Base-by-base conservation (phyloP, 345 rosid species). In the Xanthoceras sorbifolium region DNA sequence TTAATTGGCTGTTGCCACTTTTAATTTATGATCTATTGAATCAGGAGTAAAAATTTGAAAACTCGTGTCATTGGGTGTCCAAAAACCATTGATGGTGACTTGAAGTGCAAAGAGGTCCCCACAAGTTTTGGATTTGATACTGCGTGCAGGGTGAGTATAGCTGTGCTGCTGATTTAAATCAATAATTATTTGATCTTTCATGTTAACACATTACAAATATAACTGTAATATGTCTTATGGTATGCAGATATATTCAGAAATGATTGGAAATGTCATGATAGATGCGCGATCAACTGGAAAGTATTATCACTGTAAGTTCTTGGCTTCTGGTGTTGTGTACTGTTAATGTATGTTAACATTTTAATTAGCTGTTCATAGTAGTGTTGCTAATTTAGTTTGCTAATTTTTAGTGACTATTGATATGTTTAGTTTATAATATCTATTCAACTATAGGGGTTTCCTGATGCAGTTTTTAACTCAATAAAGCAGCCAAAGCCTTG, bases 261-360 rank as follows among this genome's bases (percentile, higher is more conserved):
- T 94, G 98, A 96, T 96, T 81, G 99, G 97, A 67, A 96, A 96
- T 82, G 97, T 96, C 78, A 96, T 96, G 99, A 90, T 87, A 72
- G 98, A 96, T 88, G 97, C 99, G 63, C 90, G 99, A 38, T 96
- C 99, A 14, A 96, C 97, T 14, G 99, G 98, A 82, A 96, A 96
- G 92, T 96, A 96, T 80, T 96, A 96, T 74, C 99, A 96, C 66
- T 93, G 98, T 96, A 88, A 90, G 98, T 84, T 14, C 40, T 55
- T 40, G n/a, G 40, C 44, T 36, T 46, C 42, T 34, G 26, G 18
- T 73, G 55, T 6, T 36, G 3, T 57, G 52, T 52, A 32, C 4
- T 32, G 2, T 31, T 61, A 22, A 48, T 29, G 15, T 63, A n/a
- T 52, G 28, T 9, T 34, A 17, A 18, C 22, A 67, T 25, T 15